Base-by-base conservation (phyloP, 1,284 basidiomycete species). In the Somion occarium region DNA sequence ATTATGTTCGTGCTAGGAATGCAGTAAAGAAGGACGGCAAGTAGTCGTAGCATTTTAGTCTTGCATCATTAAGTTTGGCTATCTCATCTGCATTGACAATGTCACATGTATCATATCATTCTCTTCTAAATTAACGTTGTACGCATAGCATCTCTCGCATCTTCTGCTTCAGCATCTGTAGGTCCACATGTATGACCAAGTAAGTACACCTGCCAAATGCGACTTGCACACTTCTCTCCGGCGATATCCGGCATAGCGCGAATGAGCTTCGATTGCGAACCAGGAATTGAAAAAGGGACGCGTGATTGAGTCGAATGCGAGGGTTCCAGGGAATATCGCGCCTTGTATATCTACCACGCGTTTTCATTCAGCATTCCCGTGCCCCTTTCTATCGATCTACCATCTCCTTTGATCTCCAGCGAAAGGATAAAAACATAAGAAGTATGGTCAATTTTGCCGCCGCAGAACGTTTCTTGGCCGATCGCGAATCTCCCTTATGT, bases 401-500 rank as follows among this genome's bases (percentile, higher is more conserved):
- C 22, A 27, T 27, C 23, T 22, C 42, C n/a, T 22, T 23, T 13
- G 15, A 22, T 24, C 18, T 22, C 7, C 19, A 46, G 30, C 44
- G 3, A 3, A 22, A 42, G 15, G 3, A 12, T n/a, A 26, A 9
- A 37, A 22, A 15, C 46, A 43, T 34, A 23, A 37, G 64, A 57
- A 63, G 58, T 11, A 72, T 71, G 70, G 62, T 64, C 22, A 72
- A 65, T 51, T 58, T 70, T 46, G 57, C 67, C 26, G n/a, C n/a
- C n/a, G 55, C 72, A n/a, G 83, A 87, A 61, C 76, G 80, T 43
- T 90, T 86, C 65, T 67, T 86, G 24, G 84, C 88, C 38, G 88
- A 91, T 70, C 74, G 74, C 37, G 66, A 72, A 15, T 76, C 85
- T 18, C 88, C 89, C 15, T 67, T 88, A 45, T 88, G 87, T 62